Conservation (phyloP, 2,329 filamentous ascomycete genomes). For the Chaetomiaceae sp. region DNA sequence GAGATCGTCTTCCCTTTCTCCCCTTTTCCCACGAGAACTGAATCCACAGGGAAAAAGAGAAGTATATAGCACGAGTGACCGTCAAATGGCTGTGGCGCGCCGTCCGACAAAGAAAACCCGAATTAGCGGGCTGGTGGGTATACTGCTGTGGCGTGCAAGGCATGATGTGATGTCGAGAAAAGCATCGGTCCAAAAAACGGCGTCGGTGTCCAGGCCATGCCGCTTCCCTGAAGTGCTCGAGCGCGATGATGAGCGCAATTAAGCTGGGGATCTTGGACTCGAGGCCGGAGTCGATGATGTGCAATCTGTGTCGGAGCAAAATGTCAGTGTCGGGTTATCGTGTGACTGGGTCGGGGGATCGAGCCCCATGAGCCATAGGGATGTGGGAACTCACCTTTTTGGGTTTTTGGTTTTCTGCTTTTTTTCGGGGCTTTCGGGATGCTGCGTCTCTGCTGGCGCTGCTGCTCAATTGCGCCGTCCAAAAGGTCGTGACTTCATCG, state of each 20-base stretch:
- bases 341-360: background rate
- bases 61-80: constrained; percentile 5
- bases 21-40: constrained; percentile 1
- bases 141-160: background rate
- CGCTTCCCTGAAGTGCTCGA: background rate
- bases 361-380: background rate
- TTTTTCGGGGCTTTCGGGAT: background rate
- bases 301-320: background rate
- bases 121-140: background rate
- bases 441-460: background rate
- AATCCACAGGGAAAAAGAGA: constrained; percentile 7
- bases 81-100: background rate
- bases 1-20: background rate
- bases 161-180: no score
- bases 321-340: background rate
- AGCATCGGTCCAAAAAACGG: no score
- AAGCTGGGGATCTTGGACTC: background rate
- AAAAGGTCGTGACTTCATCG: background rate
- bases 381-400: background rate
- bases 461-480: background rate
- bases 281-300: background rate
- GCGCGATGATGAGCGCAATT: no score
- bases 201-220: background rate
- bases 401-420: background rate
- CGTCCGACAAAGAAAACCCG: background rate